Conservation (phyloP, 805 yeast species). For the Nakazawaea holstii region DNA sequence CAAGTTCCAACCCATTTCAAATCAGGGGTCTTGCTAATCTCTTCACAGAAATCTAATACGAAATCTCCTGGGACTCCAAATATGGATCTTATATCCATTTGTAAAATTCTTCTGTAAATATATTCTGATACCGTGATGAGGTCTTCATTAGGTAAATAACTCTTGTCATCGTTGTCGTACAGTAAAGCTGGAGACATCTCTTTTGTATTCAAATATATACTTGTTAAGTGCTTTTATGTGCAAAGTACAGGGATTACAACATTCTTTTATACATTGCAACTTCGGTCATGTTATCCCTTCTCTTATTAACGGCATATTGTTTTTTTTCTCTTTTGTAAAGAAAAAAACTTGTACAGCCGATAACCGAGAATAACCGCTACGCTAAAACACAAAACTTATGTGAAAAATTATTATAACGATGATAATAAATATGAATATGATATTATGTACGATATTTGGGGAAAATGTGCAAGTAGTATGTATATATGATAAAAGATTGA, state of each 20-base stretch:
- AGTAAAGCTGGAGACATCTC: slow-evolving; percentile 4
- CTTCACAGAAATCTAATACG: slow-evolving; percentile 44
- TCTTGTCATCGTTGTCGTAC: not conserved
- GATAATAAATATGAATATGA: too few species aligned
- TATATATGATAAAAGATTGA: too few species aligned
- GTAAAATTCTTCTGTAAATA: slow-evolving; percentile 36
- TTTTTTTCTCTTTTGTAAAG: not conserved
- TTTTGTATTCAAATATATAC: not conserved
- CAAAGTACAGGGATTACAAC: too few species aligned
- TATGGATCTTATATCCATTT: slow-evolving; percentile 37
- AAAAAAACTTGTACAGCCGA: not conserved
- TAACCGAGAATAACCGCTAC: slow-evolving; percentile 6
- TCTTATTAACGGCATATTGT: not conserved
- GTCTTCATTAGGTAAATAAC: not conserved
- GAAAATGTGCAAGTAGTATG: too few species aligned
- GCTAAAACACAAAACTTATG: too few species aligned
- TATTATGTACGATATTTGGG: too few species aligned
- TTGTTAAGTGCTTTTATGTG: not conserved
- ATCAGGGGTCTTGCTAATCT: slow-evolving; percentile 28
- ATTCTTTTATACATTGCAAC: too few species aligned
- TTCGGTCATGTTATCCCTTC: not conserved
- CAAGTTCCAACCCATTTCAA: slow-evolving; percentile 38
- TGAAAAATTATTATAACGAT: too few species aligned
- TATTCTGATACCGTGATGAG: slow-evolving; percentile 34
- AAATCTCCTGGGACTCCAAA: slow-evolving; percentile 63